Conservation (phyloP, 805 yeast genomes). For the Nakazawaea holstii region DNA sequence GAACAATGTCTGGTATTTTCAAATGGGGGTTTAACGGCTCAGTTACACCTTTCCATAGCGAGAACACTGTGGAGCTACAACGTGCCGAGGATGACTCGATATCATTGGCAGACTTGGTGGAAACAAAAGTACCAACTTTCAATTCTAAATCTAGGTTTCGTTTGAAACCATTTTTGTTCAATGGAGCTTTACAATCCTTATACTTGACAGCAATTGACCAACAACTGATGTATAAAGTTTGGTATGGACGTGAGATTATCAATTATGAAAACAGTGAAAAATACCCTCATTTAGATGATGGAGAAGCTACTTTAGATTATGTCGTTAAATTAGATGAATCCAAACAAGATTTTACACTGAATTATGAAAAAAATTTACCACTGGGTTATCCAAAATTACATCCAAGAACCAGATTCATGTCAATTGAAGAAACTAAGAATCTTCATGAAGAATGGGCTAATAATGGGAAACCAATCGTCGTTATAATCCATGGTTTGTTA, state of each 20-base stretch:
- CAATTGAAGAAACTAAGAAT: conserved; percentile 34
- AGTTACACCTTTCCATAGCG: conserved; percentile 20
- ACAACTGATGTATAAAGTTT: conserved; percentile 33
- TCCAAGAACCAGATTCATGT: conserved; percentile 61
- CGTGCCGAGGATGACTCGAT: conserved; percentile 14
- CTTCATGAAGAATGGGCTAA: conserved; percentile 26
- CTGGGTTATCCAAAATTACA: conserved; percentile 57
- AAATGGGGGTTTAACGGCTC: conserved; percentile 20
- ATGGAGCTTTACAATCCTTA: conserved; percentile 46
- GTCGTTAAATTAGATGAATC: conserved; percentile 26
- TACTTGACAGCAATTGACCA: conserved; percentile 40
- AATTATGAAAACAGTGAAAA: conserved; percentile 29
- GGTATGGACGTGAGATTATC: conserved; percentile 40
- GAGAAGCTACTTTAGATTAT: conserved; percentile 45
- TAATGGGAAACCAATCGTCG: conserved; percentile 48
- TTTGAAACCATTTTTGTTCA: conserved; percentile 40
- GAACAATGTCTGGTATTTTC: neutral
- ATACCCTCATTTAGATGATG: conserved; percentile 19
- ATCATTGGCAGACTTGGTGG: conserved; percentile 29
- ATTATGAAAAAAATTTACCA: conserved; percentile 34
- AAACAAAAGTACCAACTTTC: conserved; percentile 34
- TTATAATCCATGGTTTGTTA: conserved; percentile 67
- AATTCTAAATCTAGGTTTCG: conserved; percentile 29
- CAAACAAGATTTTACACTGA: conserved; percentile 23
- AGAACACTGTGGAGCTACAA: conserved; percentile 20